Percentiles rank a stretch among this genome's conserved stretches.
Conservation (phyloP, 2,329 filamentous ascomycete species). For the Fonsecaea multimorphosa region DNA sequence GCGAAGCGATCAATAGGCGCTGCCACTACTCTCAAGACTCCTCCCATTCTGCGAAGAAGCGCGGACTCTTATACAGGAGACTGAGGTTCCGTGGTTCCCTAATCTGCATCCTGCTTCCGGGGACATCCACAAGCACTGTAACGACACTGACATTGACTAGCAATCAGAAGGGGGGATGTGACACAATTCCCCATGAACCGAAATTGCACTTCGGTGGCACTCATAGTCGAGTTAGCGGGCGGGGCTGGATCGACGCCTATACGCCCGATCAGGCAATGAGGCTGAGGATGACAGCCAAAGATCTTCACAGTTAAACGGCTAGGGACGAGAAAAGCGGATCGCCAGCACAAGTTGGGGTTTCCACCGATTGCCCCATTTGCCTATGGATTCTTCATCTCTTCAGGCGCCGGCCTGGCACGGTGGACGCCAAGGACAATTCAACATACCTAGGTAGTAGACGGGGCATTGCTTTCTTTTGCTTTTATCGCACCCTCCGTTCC, state of each 20-base stretch:
- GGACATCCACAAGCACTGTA: not conserved
- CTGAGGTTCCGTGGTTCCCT: not conserved
- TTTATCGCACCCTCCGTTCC: not conserved
- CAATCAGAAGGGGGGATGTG: not conserved
- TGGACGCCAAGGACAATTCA: not conserved
- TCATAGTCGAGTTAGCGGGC: not conserved
- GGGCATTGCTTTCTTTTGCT: too few species aligned
- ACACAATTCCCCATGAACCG: not conserved
- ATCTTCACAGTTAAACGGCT: not conserved
- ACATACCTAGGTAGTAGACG: not conserved
- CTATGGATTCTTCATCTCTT: too few species aligned
- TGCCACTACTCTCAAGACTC: not conserved
- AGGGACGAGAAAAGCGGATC: not conserved
- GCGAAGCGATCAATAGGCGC: constrained; percentile 3
- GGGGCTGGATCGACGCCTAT: not conserved
- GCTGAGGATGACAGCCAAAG: not conserved
- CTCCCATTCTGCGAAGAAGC: not conserved
- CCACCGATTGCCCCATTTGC: too few species aligned
- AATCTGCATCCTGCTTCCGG: not conserved
- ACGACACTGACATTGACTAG: not conserved
- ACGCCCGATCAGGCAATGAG: not conserved
- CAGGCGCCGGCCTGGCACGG: not conserved
- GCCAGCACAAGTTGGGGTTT: not conserved
- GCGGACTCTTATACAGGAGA: not conserved
- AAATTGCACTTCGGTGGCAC: not conserved